Percentiles rank a stretch among this genome's conserved stretches.
Conservation (phyloP, 768 basidiomycete genomes). For the Termitomyces sp. region DNA sequence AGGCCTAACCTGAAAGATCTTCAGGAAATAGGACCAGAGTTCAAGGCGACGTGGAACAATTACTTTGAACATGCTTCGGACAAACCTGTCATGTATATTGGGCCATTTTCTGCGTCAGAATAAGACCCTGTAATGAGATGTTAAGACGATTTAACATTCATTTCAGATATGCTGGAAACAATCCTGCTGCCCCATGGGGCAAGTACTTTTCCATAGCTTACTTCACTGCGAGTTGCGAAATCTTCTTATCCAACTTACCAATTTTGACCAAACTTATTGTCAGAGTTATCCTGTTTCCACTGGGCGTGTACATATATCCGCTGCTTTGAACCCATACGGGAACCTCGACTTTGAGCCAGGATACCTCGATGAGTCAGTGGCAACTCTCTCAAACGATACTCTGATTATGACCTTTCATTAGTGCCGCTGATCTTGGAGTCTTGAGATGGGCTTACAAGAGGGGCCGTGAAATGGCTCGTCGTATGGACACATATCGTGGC, state of each 20-base stretch:
- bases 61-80: conserved; percentile 51
- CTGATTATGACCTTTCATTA: conserved; percentile 12
- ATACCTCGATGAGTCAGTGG: conserved; percentile 40
- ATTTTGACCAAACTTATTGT: neutral
- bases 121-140: conserved; percentile 4
- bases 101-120: conserved; percentile 38
- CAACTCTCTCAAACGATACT: neutral
- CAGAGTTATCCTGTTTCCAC: conserved; percentile 44
- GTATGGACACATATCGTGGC: conserved; percentile 44
- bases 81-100: conserved; percentile 49
- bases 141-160: conserved; percentile 19
- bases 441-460: conserved; percentile 55
- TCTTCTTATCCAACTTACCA: conserved; percentile 15
- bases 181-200: conserved; percentile 15
- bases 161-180: conserved; percentile 15
- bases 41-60: conserved; percentile 43
- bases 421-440: conserved; percentile 40
- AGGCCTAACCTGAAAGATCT: conserved; percentile 50
- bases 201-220: conserved; percentile 25
- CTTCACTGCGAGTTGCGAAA: conserved; percentile 17
- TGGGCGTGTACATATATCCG: conserved; percentile 47
- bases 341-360: conserved; percentile 42
- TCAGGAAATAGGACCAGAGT: conserved; percentile 45
- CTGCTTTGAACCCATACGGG: conserved; percentile 36
- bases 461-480: conserved; percentile 48